Evolutionary conservation across 305 asterid genomes (phyloP).

Genomic region (Rubia peregrina): DNA sequence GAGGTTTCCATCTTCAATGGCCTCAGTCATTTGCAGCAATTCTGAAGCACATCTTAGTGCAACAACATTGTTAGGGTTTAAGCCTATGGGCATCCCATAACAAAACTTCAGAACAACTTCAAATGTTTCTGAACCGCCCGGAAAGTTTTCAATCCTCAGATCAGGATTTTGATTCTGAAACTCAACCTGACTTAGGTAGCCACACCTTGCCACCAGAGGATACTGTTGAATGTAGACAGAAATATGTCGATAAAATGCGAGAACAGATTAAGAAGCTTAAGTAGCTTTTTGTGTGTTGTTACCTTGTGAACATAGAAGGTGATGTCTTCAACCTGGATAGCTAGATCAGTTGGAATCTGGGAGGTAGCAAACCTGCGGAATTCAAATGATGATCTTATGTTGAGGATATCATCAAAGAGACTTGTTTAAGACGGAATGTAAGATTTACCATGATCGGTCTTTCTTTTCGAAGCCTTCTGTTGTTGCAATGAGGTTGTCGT

Average conservation of each 20-base stretch:
- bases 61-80: conserved; percentile 54
- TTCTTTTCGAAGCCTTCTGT: conserved; percentile 48
- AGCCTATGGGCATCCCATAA: conserved; percentile 48
- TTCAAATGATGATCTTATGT: not conserved
- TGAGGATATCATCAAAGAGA: not conserved
- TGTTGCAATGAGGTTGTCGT: conserved; percentile 28
- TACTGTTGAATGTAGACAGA: conserved; percentile 32
- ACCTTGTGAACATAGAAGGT: conserved; percentile 71
- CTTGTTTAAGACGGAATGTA: not conserved
- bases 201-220: conserved; percentile 55
- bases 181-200: conserved; percentile 43
- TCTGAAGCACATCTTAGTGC: conserved; percentile 77
- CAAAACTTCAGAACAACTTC: conserved; percentile 53
- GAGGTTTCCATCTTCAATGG: conserved; percentile 71
- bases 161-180: conserved; percentile 37
- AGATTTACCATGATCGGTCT: conserved; percentile 51
- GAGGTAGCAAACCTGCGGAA: conserved; percentile 57
- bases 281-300: not conserved
- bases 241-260: not conserved
- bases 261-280: not conserved
- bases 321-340: conserved; percentile 63
- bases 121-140: conserved; percentile 71
- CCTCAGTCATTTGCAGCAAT: conserved; percentile 72
- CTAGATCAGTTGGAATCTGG: conserved; percentile 64
- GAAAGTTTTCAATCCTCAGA: conserved; percentile 53